Conservation (phyloP, 768 basidiomycete species). For the Pisolithus albus region DNA sequence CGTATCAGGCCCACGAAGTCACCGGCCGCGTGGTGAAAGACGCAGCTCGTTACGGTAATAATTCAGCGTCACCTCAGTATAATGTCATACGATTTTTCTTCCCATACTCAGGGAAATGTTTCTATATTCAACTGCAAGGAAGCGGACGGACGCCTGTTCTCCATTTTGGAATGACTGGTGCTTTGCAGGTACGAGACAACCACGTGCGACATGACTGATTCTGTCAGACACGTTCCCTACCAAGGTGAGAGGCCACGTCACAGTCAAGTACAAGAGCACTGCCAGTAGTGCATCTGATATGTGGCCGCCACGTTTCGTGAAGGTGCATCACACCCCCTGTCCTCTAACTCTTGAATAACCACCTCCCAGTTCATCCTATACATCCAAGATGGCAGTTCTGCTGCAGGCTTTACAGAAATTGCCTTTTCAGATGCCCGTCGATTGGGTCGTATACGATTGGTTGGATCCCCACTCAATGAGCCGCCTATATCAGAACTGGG, state of each 20-base stretch:
- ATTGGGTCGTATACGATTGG: conserved; percentile 63
- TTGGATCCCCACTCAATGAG: conserved; percentile 48
- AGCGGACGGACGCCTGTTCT: conserved; percentile 57
- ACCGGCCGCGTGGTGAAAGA: conserved; percentile 39
- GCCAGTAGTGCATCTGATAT: conserved; percentile 34
- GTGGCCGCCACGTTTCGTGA: conserved; percentile 66
- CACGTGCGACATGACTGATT: not conserved
- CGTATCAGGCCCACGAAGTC: conserved; percentile 46
- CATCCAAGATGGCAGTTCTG: conserved; percentile 34
- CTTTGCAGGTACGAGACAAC: conserved; percentile 47
- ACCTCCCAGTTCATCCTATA: conserved; percentile 53
- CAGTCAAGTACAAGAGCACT: conserved; percentile 44
- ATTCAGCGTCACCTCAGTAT: not conserved
- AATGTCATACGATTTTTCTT: not conserved
- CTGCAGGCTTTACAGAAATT: conserved; percentile 38
- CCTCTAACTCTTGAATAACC: not conserved
- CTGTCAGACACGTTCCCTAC: not conserved
- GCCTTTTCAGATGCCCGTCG: conserved; percentile 71
- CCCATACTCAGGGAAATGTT: conserved; percentile 44
- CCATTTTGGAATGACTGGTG: conserved; percentile 87
- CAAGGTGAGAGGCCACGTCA: conserved; percentile 42
- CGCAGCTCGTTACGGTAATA: conserved; percentile 49
- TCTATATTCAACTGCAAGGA: conserved; percentile 60
- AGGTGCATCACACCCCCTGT: conserved; percentile 30
- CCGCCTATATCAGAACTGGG: conserved; percentile 68